Base-by-base conservation (phyloP, 495 filamentous ascomycete genomes). In the Wilcoxina mikolae region DNA sequence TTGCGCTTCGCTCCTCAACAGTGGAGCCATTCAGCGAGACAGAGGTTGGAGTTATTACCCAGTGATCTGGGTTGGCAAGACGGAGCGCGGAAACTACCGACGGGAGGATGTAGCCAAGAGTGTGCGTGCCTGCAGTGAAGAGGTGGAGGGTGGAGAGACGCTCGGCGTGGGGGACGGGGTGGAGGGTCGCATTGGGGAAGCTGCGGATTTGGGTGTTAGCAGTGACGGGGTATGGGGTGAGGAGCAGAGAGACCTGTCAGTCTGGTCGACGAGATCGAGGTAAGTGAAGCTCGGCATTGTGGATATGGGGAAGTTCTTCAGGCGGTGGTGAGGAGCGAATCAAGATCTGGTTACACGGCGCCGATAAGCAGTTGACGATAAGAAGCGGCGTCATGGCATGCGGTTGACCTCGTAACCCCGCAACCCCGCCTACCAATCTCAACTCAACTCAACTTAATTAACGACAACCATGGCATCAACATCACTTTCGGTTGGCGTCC, bases 401-500 rank as follows among this genome's bases (percentile, higher is more conserved):
- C n/a, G n/a, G n/a, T n/a, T n/a, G n/a, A 20, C 17, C 17, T 18
- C 17, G 39, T 18, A 43, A 10, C 39, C 39, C 39, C 39, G 39
- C 39, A 43, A 10, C 39, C 39, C 39, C 39, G 39, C 39, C 7
- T 12, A 35, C 31, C 7, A 35, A 7, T 15, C 31, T 7, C 2
- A 3, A 11, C 11, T 18, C 43, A 17, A 17, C 43, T 46, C 43
- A 24, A 46, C 43, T 7, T 46, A 10, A 49, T 10, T 11, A 27
- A 28, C 23, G n/a, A n/a, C 46, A 27, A 38, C 49, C 1, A 52
- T 52, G 49, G n/a, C 49, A 11, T 11, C 49, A 52, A 52, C 61
- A 11, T 65, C 66, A 33, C 68, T 89, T 22, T 74, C 67, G 58
- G 84, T 80, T 25, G 84, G 81, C 12, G 84, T 98, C 41, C 75